Evolutionary conservation across 2,329 filamentous ascomycete species (phyloP), one percentile per base, ranked within the genome.

Genomic region (Pseudogymnoascus sp.): DNA sequence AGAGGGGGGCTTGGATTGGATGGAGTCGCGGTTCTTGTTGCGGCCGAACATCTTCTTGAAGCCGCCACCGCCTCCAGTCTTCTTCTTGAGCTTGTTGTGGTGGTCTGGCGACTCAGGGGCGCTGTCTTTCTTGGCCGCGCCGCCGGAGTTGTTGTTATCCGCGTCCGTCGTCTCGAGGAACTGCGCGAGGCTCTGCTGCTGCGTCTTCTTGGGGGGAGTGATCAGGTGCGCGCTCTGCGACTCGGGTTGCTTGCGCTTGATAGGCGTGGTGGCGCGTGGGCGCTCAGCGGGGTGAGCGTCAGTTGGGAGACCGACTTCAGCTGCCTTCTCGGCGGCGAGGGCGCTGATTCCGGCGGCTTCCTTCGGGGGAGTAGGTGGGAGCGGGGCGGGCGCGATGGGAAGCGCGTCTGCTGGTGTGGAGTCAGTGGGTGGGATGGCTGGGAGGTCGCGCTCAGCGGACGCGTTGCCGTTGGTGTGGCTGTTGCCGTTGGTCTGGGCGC

Each of bases 31-130:
- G 69, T 85, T 86, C 74, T 84, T 87, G 67, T 78, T 79, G 67
- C 84, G 82, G 55, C 80, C 80, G 69, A 89, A 89, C 42, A 89
- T 77, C 73, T 87, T 88, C 65, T 82, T 82, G 67, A 89, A 79
- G 13, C 84, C 83, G 33, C 77, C 77, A 40, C 59, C 61, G 9
- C 64, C 61, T 21, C 65, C 60, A 21, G 42, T 61, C 60, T 78
- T 78, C 70, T 84, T 85, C 64, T 83, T 82, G 13, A 84, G 76
- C 72, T 83, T 84, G 72, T 81, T 81, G 12, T 72, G 70, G 64
- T 75, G 79, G 21, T 52, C 60, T 2, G 40, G 37, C 15, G 37
- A 58, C 25, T 59, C 40, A 2, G 60, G 52, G 52, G 10, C 10
- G n/a, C 10, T 58, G 3, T 18, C 29, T 13, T 33, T 31, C 3